phyloP scores from a whole-genome alignment of 768 basidiomycete genomes.

The Boletus sp. region DNA sequence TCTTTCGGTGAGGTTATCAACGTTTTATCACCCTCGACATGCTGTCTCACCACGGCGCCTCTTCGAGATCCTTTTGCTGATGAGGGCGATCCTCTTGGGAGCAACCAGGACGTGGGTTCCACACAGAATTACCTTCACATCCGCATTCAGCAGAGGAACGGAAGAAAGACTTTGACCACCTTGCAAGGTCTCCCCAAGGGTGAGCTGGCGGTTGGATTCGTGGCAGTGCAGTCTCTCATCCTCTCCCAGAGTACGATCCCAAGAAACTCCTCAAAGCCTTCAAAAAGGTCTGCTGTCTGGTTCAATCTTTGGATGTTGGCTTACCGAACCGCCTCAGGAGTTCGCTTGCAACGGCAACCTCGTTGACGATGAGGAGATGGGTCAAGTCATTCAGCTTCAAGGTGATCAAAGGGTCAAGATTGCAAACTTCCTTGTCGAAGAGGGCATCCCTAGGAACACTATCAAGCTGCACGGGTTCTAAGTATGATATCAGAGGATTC shows the following conservation, averaged over 20 bases:
- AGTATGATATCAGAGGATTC: constrained; percentile 20
- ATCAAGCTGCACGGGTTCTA: constrained; percentile 91
- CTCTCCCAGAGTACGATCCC: constrained; percentile 79
- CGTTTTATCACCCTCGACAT: neutral
- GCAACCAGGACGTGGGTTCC: constrained; percentile 72
- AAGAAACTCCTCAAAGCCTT: constrained; percentile 99
- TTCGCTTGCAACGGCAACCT: constrained; percentile 98
- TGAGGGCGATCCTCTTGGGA: constrained; percentile 80
- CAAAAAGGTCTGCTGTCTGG: constrained; percentile 73
- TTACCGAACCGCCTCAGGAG: constrained; percentile 50
- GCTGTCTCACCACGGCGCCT: constrained; percentile 14
- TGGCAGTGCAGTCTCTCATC: constrained; percentile 16
- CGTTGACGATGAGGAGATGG: constrained; percentile 93
- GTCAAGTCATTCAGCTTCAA: constrained; percentile 96
- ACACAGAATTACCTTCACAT: constrained; percentile 87
- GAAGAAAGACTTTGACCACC: constrained; percentile 96
- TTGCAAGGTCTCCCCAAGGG: constrained; percentile 92
- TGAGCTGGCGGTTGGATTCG: constrained; percentile 33
- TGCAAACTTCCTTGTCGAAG: constrained; percentile 77
- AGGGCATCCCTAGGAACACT: constrained; percentile 70
- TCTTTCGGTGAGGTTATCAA: constrained; percentile 55
- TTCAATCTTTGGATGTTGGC: constrained; percentile 1
- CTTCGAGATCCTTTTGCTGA: constrained; percentile 90
- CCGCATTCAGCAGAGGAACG: constrained; percentile 99
- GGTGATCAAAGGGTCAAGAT: constrained; percentile 96